Evolutionary conservation across 108 stramenopile genomes (phyloP), one percentile per base, ranked within the genome.

Genomic region (Fistulifera pelliculosa): DNA sequence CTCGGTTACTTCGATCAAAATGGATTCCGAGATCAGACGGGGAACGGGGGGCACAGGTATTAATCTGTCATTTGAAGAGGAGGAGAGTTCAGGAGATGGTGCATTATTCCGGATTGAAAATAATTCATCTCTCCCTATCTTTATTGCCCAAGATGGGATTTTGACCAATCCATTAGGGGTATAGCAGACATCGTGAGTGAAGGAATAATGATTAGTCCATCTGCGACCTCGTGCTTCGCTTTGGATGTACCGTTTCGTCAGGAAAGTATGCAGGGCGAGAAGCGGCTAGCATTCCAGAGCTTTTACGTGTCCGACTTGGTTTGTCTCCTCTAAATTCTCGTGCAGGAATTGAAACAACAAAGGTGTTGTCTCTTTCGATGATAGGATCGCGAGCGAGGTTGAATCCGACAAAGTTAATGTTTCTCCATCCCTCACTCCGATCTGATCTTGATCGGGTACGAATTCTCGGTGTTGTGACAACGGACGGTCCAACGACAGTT

Each of bases 91-190:
- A 2, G 80, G 77, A 16, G 70, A 74, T 43, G 81, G 78, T 0
- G 63, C 78, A 2, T 60, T 86, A 0, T 86, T 82, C 41, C 54
- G 80, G 35, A 77, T 86, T 55, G 85, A 86, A 58, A 86, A 86
- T 42, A 40, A 42, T 21, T 74, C 74, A n/a, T 71, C 78, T 14
- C 80, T 86, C 55, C 80, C 76, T 19, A 56, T 86, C 44, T 86
- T 76, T 78, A 17, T 86, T 13, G 45, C 64, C 21, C 85, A 86
- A 47, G 81, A 86, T 64, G 81, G 81, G 0, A 52, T 80, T 8
- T 54, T 81, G 12, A 74, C 75, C 17, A 79, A 85, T 56, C 78
- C 78, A 1, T 27, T 41, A 16, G 17, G 28, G 41, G 24, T 40
- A n/a, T 52, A 13, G 54, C 61, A 54, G 28, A 45, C 28, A n/a